phyloP scores from a whole-genome alignment of 2,329 filamentous ascomycete genomes.

The Ascochyta rabiei region DNA sequence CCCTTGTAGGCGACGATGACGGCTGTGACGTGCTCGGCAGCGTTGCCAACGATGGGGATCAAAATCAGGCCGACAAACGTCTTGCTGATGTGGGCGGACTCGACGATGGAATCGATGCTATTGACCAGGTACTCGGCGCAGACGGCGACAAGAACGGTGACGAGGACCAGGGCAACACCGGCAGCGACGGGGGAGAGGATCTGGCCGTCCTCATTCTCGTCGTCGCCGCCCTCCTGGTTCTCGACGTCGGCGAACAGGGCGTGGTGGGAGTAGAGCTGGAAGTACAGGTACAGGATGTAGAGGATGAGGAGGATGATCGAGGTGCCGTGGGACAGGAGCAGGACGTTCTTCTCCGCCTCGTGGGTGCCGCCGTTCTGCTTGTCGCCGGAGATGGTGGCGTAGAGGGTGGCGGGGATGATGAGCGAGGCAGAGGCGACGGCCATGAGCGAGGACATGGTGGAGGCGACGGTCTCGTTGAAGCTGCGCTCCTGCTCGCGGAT shows the following conservation, averaged over 20 bases:
- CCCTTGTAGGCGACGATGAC: slow-evolving; percentile 62
- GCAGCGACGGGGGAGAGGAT: slow-evolving; percentile 55
- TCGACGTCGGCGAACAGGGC: slow-evolving; percentile 54
- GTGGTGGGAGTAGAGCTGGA: slow-evolving; percentile 60
- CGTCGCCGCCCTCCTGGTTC: slow-evolving; percentile 38
- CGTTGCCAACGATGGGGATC: slow-evolving; percentile 63
- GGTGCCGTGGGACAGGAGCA: slow-evolving; percentile 59
- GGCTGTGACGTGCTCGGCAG: slow-evolving; percentile 62
- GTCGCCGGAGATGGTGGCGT: slow-evolving; percentile 53
- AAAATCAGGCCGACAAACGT: slow-evolving; percentile 64
- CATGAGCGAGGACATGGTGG: slow-evolving; percentile 72
- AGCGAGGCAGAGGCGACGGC: slow-evolving; percentile 61
- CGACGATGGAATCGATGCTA: slow-evolving; percentile 61
- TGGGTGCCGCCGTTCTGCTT: slow-evolving; percentile 40
- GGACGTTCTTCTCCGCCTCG: slow-evolving; percentile 53
- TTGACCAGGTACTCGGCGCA: slow-evolving; percentile 62
- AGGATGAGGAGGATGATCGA: slow-evolving; percentile 60
- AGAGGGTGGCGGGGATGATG: slow-evolving; percentile 61
- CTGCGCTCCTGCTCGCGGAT: slow-evolving; percentile 51
- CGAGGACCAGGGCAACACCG: slow-evolving; percentile 53
- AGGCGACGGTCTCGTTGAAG: slow-evolving; percentile 78
- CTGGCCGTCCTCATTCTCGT: slow-evolving; percentile 44
- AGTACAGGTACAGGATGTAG: slow-evolving; percentile 61
- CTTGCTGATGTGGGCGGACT: slow-evolving; percentile 58
- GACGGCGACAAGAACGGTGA: slow-evolving; percentile 57